Base-by-base conservation (phyloP, 163 green algal genomes). In the Scenedesmus sp. region DNA sequence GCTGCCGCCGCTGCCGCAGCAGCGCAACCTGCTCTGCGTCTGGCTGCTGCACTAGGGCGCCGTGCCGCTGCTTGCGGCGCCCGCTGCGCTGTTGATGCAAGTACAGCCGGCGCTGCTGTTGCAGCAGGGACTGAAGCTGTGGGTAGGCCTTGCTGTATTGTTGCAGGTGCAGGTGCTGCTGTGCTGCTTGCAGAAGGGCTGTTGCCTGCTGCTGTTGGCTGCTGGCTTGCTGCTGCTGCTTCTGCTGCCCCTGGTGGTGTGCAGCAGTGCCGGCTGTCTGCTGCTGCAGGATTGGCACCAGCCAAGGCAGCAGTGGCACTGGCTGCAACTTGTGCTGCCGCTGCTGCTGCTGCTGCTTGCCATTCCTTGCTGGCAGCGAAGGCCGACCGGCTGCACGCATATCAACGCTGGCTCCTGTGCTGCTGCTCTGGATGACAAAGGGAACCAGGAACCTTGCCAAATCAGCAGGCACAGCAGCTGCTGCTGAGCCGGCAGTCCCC, bases 381-480 rank as follows among this genome's bases (percentile, higher is more conserved):
- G 65, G 72, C 35, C 72, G 13, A 16, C 24, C 65, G 13, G 3
- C 24, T 42, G 65, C 53, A 13, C 53, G 13, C 13, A 16, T 65
- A 16, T 65, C 53, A 65, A 13, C 16, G 16, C 61, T 73, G 61
- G 30, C 81, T 86, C 49, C 49, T 44, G 53, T 65, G n/a, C 70
- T 46, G 70, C 70, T 80, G n/a, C 2, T 15, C 5, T 44, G n/a
- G 16, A 80, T 35, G 33, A 46, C 35, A 46, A 30, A 81, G 30
- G 72, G 72, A 40, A 30, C 65, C 2, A 76, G 65, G 7, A 76
- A 76, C 26, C 6, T 76, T 18, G 65, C 65, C 30, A 76, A 24
- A 2, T 72, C 59, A 72, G 49, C 49, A 53, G 82, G 15, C 59
- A 40, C 83, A 81, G 12, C 40, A 81, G 37, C 83, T 88, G 83